Conservation (phyloP, 2,329 filamentous ascomycete genomes). For the Raffaelea deltoideospora region DNA sequence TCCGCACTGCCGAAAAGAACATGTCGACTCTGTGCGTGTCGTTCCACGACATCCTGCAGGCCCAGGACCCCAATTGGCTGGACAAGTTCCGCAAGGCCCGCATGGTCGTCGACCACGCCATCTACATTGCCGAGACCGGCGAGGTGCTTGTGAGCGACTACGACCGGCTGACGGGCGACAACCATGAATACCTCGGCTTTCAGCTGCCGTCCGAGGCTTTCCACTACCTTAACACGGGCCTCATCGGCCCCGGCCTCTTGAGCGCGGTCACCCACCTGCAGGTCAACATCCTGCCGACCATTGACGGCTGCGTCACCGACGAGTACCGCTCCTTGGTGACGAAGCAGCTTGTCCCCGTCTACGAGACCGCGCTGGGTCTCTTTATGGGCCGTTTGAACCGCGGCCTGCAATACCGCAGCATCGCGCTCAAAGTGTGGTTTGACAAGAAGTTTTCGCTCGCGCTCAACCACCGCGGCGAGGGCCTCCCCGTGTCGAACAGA, state of each 20-base stretch:
- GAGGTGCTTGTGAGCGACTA: slow-evolving; percentile 60
- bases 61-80: slow-evolving; percentile 59
- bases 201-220: slow-evolving; percentile 81
- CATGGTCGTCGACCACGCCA: slow-evolving; percentile 76
- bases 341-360: slow-evolving; percentile 55
- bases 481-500: slow-evolving; percentile 29
- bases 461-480: slow-evolving; percentile 44
- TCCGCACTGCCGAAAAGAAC: slow-evolving; percentile 53
- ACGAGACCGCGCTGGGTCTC: slow-evolving; percentile 63
- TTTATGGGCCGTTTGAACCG: slow-evolving; percentile 68
- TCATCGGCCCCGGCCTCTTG: slow-evolving; percentile 65
- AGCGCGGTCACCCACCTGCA: slow-evolving; percentile 72
- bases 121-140: slow-evolving; percentile 64
- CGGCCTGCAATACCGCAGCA: slow-evolving; percentile 66
- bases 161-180: slow-evolving; percentile 62
- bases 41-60: slow-evolving; percentile 64
- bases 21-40: slow-evolving; percentile 61
- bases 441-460: slow-evolving; percentile 51
- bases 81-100: slow-evolving; percentile 77
- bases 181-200: slow-evolving; percentile 81
- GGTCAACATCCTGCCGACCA: slow-evolving; percentile 63
- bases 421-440: slow-evolving; percentile 74
- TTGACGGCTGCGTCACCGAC: slow-evolving; percentile 66
- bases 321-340: slow-evolving; percentile 72
- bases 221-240: slow-evolving; percentile 71